Percentiles rank a stretch among this genome's conserved stretches.
Conservation (phyloP, 257 asterid species). For the Solanum ahanhuiri region DNA sequence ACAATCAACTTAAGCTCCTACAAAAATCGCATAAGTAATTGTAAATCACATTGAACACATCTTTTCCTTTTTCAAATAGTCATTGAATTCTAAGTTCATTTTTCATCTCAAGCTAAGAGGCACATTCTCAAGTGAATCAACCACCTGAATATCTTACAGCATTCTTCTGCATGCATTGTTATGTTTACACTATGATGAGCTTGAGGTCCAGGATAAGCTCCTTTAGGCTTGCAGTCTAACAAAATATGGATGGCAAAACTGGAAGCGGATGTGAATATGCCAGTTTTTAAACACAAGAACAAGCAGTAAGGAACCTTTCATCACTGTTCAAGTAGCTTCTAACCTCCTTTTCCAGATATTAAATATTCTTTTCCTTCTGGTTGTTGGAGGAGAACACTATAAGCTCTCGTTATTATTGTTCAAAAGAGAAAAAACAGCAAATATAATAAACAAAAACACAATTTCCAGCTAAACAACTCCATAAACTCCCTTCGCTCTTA, state of each 20-base stretch:
- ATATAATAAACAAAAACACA: background rate
- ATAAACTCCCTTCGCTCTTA: background rate
- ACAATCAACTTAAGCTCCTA: conserved; percentile 74
- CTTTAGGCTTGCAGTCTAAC: background rate
- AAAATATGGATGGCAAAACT: background rate
- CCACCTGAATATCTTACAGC: background rate
- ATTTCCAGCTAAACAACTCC: background rate
- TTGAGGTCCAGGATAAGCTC: background rate
- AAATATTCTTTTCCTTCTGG: background rate
- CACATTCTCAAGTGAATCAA: background rate
- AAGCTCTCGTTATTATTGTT: background rate
- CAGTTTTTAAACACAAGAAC: background rate
- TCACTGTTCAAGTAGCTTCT: background rate
- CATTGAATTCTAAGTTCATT: background rate
- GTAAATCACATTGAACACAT: background rate
- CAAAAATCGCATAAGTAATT: background rate
- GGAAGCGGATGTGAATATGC: background rate
- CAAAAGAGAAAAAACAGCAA: background rate
- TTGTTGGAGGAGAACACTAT: background rate
- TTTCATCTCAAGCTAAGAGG: background rate
- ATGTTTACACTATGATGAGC: background rate
- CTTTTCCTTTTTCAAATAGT: background rate
- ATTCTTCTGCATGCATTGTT: background rate
- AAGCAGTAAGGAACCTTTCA: background rate
- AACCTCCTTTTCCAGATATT: background rate